Evolutionary conservation across 2,329 filamentous ascomycete genomes (phyloP).

Genomic region (Aspergillus novofumigatus): DNA sequence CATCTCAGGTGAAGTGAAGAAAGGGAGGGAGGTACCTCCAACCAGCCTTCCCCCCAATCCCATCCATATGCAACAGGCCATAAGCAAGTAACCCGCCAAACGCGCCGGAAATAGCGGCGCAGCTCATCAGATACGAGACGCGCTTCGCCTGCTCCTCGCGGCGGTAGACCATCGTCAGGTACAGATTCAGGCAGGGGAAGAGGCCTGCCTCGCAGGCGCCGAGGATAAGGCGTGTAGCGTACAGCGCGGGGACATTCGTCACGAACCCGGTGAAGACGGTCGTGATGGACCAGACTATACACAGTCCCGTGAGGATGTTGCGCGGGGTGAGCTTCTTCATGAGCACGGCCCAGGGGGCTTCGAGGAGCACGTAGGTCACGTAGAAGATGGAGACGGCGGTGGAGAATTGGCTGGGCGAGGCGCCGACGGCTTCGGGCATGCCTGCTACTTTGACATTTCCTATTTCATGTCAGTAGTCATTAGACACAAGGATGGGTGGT

Average conservation of each 20-base stretch:
- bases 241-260: slow-evolving; percentile 38
- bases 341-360: slow-evolving; percentile 45
- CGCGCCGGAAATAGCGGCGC: slow-evolving; percentile 37
- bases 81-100: slow-evolving; percentile 40
- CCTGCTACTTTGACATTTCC: slow-evolving; percentile 48
- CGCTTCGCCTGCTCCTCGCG: slow-evolving; percentile 40
- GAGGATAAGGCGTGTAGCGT: slow-evolving; percentile 38
- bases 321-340: slow-evolving; percentile 48
- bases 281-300: slow-evolving; percentile 47
- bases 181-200: slow-evolving; percentile 39
- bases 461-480: slow-evolving; percentile 10
- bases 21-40: slow-evolving; percentile 43
- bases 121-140: slow-evolving; percentile 40
- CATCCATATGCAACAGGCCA: slow-evolving; percentile 43
- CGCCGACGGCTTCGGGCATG: slow-evolving; percentile 45
- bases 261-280: slow-evolving; percentile 49
- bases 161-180: slow-evolving; percentile 40
- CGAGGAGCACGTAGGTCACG: slow-evolving; percentile 49
- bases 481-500: too few species aligned
- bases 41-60: slow-evolving; percentile 40
- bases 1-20: not conserved
- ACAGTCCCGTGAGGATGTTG: slow-evolving; percentile 37
- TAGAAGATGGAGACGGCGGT: slow-evolving; percentile 51
- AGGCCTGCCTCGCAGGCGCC: slow-evolving; percentile 37
- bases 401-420: slow-evolving; percentile 41